A percentile compares a stretch with the other conserved stretches of the same genome.
These are phyloP conservation scores for Xylariaceae sp. DNA, from an alignment of 2,329 filamentous ascomycete species.

Conservation along the genomic window DNA sequence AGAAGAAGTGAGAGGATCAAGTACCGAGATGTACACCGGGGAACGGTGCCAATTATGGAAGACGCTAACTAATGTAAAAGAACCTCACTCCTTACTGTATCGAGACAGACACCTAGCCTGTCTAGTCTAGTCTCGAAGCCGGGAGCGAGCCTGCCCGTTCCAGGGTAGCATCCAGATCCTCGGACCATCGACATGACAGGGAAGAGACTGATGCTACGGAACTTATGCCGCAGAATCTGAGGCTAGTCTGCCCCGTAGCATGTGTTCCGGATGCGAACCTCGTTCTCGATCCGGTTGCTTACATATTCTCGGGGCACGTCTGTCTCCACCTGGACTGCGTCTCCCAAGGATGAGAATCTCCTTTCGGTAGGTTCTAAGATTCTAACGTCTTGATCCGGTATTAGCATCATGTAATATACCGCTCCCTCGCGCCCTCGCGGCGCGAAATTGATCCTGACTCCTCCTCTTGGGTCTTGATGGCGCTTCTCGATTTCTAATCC, in stretches of 20 bases:
- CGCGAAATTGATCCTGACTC: background rate
- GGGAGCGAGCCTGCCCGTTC: background rate
- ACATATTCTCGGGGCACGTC: background rate
- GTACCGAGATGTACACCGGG: background rate
- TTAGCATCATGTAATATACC: background rate
- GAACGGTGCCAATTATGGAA: background rate
- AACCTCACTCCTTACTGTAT: too few relatives aligned
- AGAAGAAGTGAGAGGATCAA: background rate
- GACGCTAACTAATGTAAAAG: background rate
- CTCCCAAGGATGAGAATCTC: background rate
- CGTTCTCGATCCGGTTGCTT: background rate
- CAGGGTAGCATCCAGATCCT: background rate
- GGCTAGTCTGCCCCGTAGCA: background rate
- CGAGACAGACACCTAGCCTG: background rate
- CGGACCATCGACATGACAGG: background rate
- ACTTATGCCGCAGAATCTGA: background rate
- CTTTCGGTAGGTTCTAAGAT: background rate
- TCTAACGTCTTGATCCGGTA: background rate
- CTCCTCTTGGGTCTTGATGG: background rate
- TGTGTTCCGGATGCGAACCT: background rate
- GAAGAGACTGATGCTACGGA: background rate
- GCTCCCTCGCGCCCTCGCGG: background rate
- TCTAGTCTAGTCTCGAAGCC: background rate
- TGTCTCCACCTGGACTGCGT: background rate
- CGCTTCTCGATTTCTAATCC: conserved; percentile 2